These are phyloP conservation scores for Solanum tarapatanum DNA, from an alignment of 257 asterid species.

Conservation along the genomic window DNA sequence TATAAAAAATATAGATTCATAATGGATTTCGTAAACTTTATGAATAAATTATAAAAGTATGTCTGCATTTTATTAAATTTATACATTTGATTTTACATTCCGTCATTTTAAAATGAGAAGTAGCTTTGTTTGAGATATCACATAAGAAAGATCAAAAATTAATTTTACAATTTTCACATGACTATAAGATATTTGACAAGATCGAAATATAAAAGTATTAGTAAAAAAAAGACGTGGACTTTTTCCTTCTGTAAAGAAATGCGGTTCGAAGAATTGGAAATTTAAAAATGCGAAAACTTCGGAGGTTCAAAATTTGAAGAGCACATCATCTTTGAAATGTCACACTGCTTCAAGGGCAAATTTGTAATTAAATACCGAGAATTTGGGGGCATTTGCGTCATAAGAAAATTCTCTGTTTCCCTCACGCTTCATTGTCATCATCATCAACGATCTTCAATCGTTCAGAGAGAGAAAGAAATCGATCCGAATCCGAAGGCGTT, in stretches of 20 bases:
- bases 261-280: background rate
- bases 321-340: background rate
- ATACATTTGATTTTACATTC: too few species aligned
- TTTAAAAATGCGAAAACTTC: background rate
- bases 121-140: too few species aligned
- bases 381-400: slow-evolving; percentile 14
- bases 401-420: background rate
- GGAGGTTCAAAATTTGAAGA: background rate
- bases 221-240: background rate
- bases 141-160: too few species aligned
- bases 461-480: background rate
- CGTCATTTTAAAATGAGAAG: too few species aligned
- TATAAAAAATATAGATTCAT: background rate
- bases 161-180: background rate
- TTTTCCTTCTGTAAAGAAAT: background rate
- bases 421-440: background rate
- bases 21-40: background rate
- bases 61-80: too few species aligned
- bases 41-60: background rate
- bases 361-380: background rate
- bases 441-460: slow-evolving; percentile 1
- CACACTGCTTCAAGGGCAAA: background rate
- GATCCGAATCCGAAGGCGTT: background rate
- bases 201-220: too few species aligned
- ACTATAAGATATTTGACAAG: too few species aligned